Evolutionary conservation across 2,329 filamentous ascomycete genomes (phyloP), one percentile per base, ranked within the genome.

Genomic region (Xylariaceae sp.): DNA sequence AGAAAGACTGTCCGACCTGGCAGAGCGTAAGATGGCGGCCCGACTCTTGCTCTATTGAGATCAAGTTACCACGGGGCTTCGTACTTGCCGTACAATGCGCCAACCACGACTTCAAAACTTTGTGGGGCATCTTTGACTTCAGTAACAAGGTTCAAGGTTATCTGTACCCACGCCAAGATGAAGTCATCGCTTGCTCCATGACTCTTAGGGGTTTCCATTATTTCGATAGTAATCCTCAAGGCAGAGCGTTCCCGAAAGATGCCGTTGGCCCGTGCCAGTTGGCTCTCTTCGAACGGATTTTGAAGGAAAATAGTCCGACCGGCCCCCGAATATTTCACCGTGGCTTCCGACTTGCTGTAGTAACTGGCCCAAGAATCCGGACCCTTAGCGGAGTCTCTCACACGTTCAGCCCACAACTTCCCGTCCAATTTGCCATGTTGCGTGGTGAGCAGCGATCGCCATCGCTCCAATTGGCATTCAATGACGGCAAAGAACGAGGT

Each of bases 41-140:
- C 16, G 84, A 87, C 45, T 77, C 78, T 6, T 80, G 78, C 56
- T 79, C 81, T 0, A 77, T 96, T 53, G 81, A 85, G 18, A 70
- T 95, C 36, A 81, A 81, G 56, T 72, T 96, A 16, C 87, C 88
- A 0, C 83, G 89, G 60, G 88, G 88, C 0, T 92, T 94, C 65
- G 74, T 86, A 54, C 72, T 95, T 40, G 81, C 80, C 18, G 73
- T 94, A 16, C 83, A 87, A 58, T 85, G 91, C 66, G 78, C 78
- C 13, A 87, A 91, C 63, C 75, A 80, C n/a, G 89, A 95, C 66
- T 95, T 88, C 72, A 82, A 85, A 57, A 84, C 81, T 58, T 72
- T 95, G 10, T 92, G 86, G 83, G 87, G 84, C 62, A 89, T 95
- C 70, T 89, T 91, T 60, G 89, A 95, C 55, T 92, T 95, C 67